Evolutionary conservation across 2,329 filamentous ascomycete genomes (phyloP).

Genomic region (Cercospora citrullina): DNA sequence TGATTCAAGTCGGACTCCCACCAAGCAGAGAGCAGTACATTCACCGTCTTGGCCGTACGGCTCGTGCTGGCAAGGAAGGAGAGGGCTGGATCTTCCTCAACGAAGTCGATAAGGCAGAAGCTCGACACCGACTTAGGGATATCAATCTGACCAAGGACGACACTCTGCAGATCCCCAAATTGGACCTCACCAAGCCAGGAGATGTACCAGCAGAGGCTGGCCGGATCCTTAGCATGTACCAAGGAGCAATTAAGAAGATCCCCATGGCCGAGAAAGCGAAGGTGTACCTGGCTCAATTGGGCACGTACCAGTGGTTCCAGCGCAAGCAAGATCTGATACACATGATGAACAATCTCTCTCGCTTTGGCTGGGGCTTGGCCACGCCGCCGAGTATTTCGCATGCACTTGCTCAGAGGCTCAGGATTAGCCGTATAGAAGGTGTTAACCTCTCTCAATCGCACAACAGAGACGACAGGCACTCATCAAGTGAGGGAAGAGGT

Average conservation of each 20-base stretch:
- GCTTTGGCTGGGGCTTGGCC: constrained; percentile 54
- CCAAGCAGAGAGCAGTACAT: constrained; percentile 51
- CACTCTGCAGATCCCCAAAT: constrained; percentile 52
- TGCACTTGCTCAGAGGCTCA: constrained; percentile 34
- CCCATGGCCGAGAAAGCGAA: constrained; percentile 46
- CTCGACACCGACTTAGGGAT: constrained; percentile 55
- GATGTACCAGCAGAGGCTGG: constrained; percentile 46
- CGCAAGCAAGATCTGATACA: constrained; percentile 45
- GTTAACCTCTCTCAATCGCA: constrained; percentile 31
- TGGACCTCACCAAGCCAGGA: constrained; percentile 47
- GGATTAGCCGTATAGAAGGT: constrained; percentile 34
- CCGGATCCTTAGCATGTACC: constrained; percentile 46
- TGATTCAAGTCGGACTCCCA: constrained; percentile 53
- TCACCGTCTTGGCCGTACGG: constrained; percentile 55
- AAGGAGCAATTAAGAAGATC: constrained; percentile 47
- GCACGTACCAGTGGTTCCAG: constrained; percentile 48
- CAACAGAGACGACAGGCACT: background rate
- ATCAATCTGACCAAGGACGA: constrained; percentile 62
- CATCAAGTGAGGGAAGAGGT: constrained; percentile 5
- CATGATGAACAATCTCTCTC: constrained; percentile 57
- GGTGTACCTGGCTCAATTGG: constrained; percentile 61
- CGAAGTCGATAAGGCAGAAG: constrained; percentile 52
- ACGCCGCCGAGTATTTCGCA: constrained; percentile 48
- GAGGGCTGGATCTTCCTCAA: constrained; percentile 68
- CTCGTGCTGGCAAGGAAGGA: constrained; percentile 70